Base-by-base conservation (phyloP, 208 protist genomes). In the Polymyxa betae region DNA sequence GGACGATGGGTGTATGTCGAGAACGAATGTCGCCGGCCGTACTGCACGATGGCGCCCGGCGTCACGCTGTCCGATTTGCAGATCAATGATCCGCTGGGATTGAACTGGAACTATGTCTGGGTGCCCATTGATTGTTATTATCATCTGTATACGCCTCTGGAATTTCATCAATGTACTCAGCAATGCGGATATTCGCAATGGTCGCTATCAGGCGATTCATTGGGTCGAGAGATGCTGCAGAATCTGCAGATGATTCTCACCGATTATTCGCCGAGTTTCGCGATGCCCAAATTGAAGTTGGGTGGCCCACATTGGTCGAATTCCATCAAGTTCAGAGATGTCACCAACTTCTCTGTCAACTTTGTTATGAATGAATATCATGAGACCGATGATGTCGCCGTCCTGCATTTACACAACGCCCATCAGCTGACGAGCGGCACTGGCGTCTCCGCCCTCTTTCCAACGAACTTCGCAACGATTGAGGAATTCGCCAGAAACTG, bases 191-290 rank as follows among this genome's bases (percentile, higher is more conserved):
- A 60, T 60, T 60, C 49, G 24, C 5, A 5, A 60, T 60, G 5
- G n/a, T 60, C 49, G 5, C 49, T 60, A 29, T 60, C 49, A 5
- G 49, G 49, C 24, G 49, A 60, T 29, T 60, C 49, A 29, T 60
- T 60, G 24, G 49, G 49, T 60, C 49, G 49, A 24, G 49, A 60
- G 49, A 60, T 60, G 24, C 24, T 24, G 49, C 49, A 5, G 49
- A 60, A 60, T 60, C 49, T 60, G 49, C 49, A 60, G 49, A 60
- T 60, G 49, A 60, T 60, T 60, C 49, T 60, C 12, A 60, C 49
- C 24, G 12, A 60, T 60, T 60, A 29, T 24, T 60, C 24, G 49
- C 49, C 49, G 24, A 24, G 49, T 60, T 60, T 60, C 24, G 24
- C 49, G 49, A 60, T 60, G 49, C 49, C 49, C 49, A 60, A 60